phyloP scores from a whole-genome alignment of 1,139 yeast species.

The Kodamaea sp. region DNA sequence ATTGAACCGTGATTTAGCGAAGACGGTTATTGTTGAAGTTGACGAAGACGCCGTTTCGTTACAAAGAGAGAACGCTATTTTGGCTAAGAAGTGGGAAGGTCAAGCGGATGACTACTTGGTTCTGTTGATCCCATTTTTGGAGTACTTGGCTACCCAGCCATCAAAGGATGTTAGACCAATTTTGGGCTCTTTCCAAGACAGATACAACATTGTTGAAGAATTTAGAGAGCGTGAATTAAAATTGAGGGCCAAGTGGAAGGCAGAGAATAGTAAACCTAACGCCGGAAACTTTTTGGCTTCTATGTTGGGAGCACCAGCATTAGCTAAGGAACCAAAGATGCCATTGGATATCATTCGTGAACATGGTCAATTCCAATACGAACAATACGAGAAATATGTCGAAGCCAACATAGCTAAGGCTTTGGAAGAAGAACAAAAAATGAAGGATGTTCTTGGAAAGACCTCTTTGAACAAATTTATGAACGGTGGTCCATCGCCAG shows the following conservation, averaged over 20 bases:
- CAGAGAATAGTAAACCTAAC: constrained; percentile 59
- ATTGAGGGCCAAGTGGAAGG: constrained; percentile 66
- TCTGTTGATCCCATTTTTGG: constrained; percentile 85
- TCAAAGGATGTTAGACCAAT: constrained; percentile 89
- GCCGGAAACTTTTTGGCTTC: constrained; percentile 56
- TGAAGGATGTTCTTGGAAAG: constrained; percentile 79
- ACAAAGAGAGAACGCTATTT: constrained; percentile 92
- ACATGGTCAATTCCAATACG: constrained; percentile 89
- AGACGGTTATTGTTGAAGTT: constrained; percentile 78
- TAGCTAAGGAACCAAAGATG: constrained; percentile 68
- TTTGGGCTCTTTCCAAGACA: constrained; percentile 65
- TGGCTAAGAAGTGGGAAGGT: constrained; percentile 86
- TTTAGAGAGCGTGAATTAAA: constrained; percentile 74
- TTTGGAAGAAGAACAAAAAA: constrained; percentile 74
- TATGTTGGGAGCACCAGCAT: constrained; percentile 61
- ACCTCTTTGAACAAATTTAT: constrained; percentile 81
- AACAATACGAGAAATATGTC: constrained; percentile 77
- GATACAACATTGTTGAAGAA: constrained; percentile 67
- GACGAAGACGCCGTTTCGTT: constrained; percentile 69
- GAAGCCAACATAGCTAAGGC: constrained; percentile 89
- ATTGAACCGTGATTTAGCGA: constrained; percentile 86
- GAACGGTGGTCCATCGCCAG: constrained; percentile 85
- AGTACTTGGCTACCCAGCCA: constrained; percentile 91
- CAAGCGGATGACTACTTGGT: constrained; percentile 75
- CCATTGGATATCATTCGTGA: constrained; percentile 90